These are phyloP conservation scores for Huntiella savannae DNA, from an alignment of 2,329 filamentous ascomycete genomes.

Conservation along the genomic window DNA sequence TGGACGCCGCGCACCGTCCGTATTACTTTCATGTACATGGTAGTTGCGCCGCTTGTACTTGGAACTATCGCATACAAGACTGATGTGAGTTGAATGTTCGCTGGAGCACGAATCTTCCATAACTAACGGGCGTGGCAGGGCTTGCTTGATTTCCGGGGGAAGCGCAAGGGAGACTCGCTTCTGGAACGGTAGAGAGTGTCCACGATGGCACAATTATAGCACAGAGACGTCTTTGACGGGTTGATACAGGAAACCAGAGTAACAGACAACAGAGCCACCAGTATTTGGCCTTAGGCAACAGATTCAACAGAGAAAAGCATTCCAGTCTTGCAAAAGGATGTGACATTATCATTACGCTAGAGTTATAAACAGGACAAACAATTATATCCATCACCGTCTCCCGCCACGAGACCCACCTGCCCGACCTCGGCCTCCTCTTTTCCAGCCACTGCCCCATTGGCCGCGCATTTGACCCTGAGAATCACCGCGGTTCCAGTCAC, in stretches of 20 bases:
- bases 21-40: constrained; percentile 59
- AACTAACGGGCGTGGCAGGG: constrained; percentile 35
- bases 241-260: too few species aligned
- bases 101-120: not conserved
- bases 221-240: not conserved
- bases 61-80: constrained; percentile 58
- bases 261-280: too few species aligned
- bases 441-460: not conserved
- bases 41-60: constrained; percentile 51
- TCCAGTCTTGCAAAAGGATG: not conserved
- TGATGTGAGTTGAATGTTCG: constrained; percentile 46
- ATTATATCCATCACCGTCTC: not conserved
- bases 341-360: not conserved
- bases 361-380: not conserved
- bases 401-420: too few species aligned
- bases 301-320: not conserved
- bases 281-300: not conserved
- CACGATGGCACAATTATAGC: not conserved
- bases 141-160: constrained; percentile 67
- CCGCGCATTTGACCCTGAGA: too few species aligned
- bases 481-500: too few species aligned
- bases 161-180: constrained; percentile 73
- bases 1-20: constrained; percentile 73
- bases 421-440: not conserved
- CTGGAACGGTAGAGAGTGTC: constrained; percentile 44